Evolutionary conservation across 1,139 yeast genomes (phyloP).

Genomic region (Wickerhamomyces sp.): DNA sequence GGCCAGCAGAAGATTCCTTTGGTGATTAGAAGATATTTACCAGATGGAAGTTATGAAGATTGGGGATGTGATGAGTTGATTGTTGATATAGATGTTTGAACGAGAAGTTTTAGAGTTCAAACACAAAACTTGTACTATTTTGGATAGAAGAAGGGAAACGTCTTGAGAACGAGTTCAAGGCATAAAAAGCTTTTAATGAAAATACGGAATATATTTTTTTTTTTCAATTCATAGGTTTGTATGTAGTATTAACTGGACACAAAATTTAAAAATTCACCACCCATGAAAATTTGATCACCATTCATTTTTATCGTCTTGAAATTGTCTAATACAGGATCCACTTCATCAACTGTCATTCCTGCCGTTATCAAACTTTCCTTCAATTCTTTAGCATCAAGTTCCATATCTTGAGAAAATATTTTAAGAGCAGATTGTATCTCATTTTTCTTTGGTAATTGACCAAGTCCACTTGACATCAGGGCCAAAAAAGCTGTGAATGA

Average conservation of each 20-base stretch:
- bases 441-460: constrained; percentile 51
- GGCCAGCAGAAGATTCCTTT: constrained; percentile 93
- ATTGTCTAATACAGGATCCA: constrained; percentile 47
- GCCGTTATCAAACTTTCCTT: constrained; percentile 45
- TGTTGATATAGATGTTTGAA: constrained; percentile 50
- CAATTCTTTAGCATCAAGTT: constrained; percentile 46
- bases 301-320: constrained; percentile 54
- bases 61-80: constrained; percentile 99
- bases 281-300: constrained; percentile 51
- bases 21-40: constrained; percentile 91
- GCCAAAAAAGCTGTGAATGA: constrained; percentile 70
- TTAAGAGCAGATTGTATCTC: constrained; percentile 62
- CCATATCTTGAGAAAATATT: constrained; percentile 45
- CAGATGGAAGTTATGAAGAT: constrained; percentile 96
- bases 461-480: constrained; percentile 56
- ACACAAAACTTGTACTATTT: background rate
- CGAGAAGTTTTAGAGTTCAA: background rate
- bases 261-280: constrained; percentile 57
- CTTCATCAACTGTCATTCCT: constrained; percentile 47
- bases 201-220: too few species aligned
- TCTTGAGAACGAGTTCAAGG: too few species aligned
- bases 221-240: background rate
- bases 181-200: too few species aligned
- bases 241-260: constrained; percentile 22
- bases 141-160: constrained; percentile 1